Evolutionary conservation across 2,329 filamentous ascomycete genomes (phyloP), one percentile per base, ranked within the genome.

Genomic region (Aulographum hederae): DNA sequence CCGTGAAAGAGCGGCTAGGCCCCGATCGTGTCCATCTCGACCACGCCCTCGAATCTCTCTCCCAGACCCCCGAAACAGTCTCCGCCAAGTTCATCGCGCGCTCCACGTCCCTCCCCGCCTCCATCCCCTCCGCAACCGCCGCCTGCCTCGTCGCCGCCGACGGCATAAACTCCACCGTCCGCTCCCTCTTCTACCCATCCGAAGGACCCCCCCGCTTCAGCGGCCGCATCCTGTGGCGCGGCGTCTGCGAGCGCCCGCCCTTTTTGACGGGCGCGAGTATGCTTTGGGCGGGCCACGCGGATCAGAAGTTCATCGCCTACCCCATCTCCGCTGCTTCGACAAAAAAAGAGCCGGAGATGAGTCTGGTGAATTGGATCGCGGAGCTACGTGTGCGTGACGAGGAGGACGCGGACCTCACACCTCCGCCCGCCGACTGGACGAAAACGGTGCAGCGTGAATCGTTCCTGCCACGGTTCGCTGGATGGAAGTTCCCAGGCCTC

Each of bases 231-330:
- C 46, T 61, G 2, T 61, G 56, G 55, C 52, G 57, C 13, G 57
- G 57, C 1, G 59, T 56, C 38, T 42, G 55, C 4, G 52, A 58
- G 37, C 49, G 51, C 6, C 37, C 42, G 5, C 51, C 52, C 2
- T 59, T 58, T 36, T 43, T 61, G 8, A 60, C 56, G 0, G 54
- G 54, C 14, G 53, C 52, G 5, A 50, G 46, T 6, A 60, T 60
- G 56, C 50, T 60, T 3, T 60, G 57, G 57, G 53, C 54, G 8
- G 57, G 58, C 3, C 57, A 60, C 33, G 58, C 56, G 1, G 53
- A 61, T 35, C 57, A 60, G 34, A 60, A 60, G 28, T 60, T 60
- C 44, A 60, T 61, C 38, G 56, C 57, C 4, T 61, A 61, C 34
- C 58, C 56, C 2, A 59, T 61, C 26, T 52, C 51, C 8, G 45